Evolutionary conservation across 306 rosid species (phyloP).

Genomic region (Sesbania bispinosa): DNA sequence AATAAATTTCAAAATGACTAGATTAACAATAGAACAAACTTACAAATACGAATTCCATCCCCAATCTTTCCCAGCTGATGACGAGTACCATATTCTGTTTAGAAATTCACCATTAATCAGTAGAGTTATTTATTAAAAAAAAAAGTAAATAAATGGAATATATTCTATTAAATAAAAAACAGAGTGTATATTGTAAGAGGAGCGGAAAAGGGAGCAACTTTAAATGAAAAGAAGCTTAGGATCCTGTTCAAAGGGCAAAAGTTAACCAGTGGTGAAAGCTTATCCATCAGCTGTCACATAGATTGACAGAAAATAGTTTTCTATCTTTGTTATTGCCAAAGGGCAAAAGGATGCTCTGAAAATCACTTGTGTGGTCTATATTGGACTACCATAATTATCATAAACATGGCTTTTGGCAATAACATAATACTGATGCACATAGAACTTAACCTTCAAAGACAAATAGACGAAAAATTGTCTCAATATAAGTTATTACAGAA

Average conservation of each 20-base stretch:
- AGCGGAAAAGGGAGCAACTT: neutral
- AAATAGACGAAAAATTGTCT: neutral
- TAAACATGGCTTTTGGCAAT: neutral
- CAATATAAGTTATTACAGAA: neutral
- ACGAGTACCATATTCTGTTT: conserved; percentile 78
- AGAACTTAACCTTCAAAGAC: neutral
- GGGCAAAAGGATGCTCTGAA: too few relatives aligned
- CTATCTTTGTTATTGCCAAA: too few relatives aligned
- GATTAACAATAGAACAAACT: conserved; percentile 32
- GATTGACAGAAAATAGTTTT: too few relatives aligned
- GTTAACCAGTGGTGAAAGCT: neutral
- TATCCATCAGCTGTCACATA: too few relatives aligned
- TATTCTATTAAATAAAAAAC: neutral
- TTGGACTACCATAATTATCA: neutral
- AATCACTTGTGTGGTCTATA: neutral
- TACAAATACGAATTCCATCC: conserved; percentile 89
- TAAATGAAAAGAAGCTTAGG: neutral
- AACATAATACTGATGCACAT: too few relatives aligned
- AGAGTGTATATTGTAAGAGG: neutral
- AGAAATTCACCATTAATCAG: conserved; percentile 26
- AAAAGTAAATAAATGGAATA: neutral
- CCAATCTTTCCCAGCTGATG: conserved; percentile 84
- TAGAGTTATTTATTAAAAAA: conserved; percentile 4
- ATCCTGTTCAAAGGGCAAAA: neutral
- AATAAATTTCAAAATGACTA: conserved; percentile 2